These are phyloP conservation scores for Macadamia integrifolia DNA, from an alignment of 164 flowering plant species.

Conservation along the genomic window DNA sequence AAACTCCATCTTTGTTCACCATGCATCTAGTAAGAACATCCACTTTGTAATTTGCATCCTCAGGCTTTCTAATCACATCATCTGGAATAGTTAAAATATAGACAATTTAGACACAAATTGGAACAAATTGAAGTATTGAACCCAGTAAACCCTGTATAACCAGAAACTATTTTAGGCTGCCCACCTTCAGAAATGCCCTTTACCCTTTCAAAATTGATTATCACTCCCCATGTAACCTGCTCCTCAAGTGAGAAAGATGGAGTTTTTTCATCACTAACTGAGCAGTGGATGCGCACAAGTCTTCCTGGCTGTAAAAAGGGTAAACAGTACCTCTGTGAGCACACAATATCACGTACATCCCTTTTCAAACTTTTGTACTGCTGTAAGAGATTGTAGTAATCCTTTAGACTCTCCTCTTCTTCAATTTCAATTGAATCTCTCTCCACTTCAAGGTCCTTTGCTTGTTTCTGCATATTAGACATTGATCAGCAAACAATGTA, in stretches of 20 bases:
- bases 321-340: constrained; percentile 77
- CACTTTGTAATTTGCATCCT: constrained; percentile 69
- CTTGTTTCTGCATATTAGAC: constrained; percentile 63
- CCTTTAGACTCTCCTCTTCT: constrained; percentile 81
- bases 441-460: constrained; percentile 70
- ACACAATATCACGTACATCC: constrained; percentile 66
- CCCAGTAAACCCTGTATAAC: background rate
- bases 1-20: constrained; percentile 48
- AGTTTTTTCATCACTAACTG: constrained; percentile 38
- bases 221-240: constrained; percentile 83
- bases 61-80: constrained; percentile 65
- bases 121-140: background rate
- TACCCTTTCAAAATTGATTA: constrained; percentile 69
- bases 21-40: constrained; percentile 88
- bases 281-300: constrained; percentile 58
- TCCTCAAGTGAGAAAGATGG: constrained; percentile 63
- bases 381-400: constrained; percentile 62
- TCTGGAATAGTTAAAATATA: constrained; percentile 31
- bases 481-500: background rate
- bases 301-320: constrained; percentile 91
- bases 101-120: background rate
- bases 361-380: constrained; percentile 72
- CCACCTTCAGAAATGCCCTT: constrained; percentile 68
- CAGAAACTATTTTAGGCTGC: constrained; percentile 3
- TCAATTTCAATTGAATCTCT: constrained; percentile 86